Conservation (phyloP, 495 filamentous ascomycete species). For the Neurospora hispaniola region DNA sequence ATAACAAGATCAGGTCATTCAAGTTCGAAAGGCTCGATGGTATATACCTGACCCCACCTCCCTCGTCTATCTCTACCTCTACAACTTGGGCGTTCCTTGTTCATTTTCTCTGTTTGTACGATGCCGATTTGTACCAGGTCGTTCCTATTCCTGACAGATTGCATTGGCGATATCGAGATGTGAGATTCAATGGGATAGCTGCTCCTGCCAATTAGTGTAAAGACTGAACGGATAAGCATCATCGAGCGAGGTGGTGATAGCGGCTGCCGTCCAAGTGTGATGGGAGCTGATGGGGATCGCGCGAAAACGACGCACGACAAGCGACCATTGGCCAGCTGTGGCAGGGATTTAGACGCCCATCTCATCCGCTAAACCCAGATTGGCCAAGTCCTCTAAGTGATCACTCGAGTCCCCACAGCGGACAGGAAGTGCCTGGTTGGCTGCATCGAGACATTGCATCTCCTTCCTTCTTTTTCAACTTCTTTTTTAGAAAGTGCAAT, state of each 20-base stretch:
- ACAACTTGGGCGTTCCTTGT: no score
- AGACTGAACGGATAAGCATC: not conserved
- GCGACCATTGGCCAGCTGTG: slow-evolving; percentile 24
- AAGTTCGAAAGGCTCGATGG: not conserved
- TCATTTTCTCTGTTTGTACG: no score
- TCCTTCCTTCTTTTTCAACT: not conserved
- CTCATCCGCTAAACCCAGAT: slow-evolving; percentile 8
- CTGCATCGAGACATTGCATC: not conserved
- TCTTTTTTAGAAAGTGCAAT: not conserved
- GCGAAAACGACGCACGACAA: slow-evolving; percentile 11
- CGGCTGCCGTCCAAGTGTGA: slow-evolving; percentile 13
- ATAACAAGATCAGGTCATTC: not conserved
- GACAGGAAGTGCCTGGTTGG: not conserved
- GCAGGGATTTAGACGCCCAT: slow-evolving; percentile 36
- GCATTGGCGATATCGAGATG: not conserved
- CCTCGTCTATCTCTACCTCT: no score
- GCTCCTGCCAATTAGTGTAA: not conserved
- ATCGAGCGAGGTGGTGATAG: not conserved
- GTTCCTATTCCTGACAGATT: not conserved
- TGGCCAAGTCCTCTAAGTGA: slow-evolving; percentile 14
- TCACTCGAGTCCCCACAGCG: slow-evolving; percentile 18
- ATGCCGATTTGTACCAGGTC: no score
- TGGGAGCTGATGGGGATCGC: slow-evolving; percentile 11
- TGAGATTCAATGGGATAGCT: not conserved
- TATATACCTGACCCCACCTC: no score